A percentile compares a stretch with the other conserved stretches of the same genome.
Conservation (phyloP, 805 yeast species). For the Maudiozyma saulgeensis region DNA sequence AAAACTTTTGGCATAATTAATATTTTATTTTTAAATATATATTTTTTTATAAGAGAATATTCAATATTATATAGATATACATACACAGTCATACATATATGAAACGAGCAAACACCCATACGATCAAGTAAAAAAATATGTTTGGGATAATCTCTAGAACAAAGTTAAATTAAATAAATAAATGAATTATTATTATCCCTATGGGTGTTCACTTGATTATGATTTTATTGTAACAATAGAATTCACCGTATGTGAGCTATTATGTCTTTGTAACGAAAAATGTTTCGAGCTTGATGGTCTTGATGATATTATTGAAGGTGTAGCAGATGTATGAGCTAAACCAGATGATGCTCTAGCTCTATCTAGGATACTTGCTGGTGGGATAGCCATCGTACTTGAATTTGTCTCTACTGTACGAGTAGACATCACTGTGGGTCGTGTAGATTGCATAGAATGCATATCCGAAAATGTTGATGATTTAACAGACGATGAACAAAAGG, state of each 20-base stretch:
- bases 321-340: conserved; percentile 9
- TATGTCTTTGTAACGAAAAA: conserved; percentile 12
- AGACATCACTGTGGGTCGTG: conserved; percentile 29
- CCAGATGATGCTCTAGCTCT: conserved; percentile 29
- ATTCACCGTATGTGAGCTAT: conserved; percentile 13
- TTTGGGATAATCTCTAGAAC: neutral
- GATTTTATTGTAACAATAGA: conserved; percentile 16
- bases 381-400: conserved; percentile 58
- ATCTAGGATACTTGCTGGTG: conserved; percentile 66
- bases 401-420: conserved; percentile 39
- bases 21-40: neutral
- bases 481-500: conserved; percentile 29
- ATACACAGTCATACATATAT: neutral
- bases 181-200: neutral
- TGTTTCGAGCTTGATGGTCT: conserved; percentile 16
- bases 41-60: neutral
- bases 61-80: neutral
- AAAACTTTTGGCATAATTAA: neutral
- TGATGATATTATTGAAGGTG: conserved; percentile 7
- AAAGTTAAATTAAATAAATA: neutral
- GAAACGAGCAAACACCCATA: too few species aligned
- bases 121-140: neutral
- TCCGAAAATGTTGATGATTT: conserved; percentile 33
- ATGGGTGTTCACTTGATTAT: neutral
- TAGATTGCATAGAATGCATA: conserved; percentile 27